Percentiles rank a stretch among this genome's conserved stretches.
Conservation (phyloP, 2,329 filamentous ascomycete genomes). For the Fonsecaea pugnacius region DNA sequence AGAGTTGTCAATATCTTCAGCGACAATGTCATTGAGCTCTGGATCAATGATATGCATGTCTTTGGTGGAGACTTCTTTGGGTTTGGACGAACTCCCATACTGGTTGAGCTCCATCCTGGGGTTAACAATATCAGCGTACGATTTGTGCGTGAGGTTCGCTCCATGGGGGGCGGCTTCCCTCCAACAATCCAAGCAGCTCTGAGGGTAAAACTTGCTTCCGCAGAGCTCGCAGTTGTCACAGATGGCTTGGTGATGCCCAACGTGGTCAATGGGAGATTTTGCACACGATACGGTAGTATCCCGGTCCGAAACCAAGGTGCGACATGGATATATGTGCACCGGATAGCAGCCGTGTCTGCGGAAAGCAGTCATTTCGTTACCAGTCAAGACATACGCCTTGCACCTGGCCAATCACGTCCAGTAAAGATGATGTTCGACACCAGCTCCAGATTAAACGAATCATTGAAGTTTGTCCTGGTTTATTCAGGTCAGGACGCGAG, state of each 20-base stretch:
- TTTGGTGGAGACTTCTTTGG: slow-evolving; percentile 64
- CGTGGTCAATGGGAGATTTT: slow-evolving; percentile 54
- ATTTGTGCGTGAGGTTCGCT: slow-evolving; percentile 61
- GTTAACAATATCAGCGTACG: slow-evolving; percentile 58
- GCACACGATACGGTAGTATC: slow-evolving; percentile 47
- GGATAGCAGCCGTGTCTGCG: slow-evolving; percentile 1
- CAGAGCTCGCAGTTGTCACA: slow-evolving; percentile 41
- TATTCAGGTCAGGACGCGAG: slow-evolving; percentile 11
- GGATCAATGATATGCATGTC: slow-evolving; percentile 56
- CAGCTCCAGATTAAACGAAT: slow-evolving; percentile 2
- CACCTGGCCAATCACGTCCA: slow-evolving; percentile 44
- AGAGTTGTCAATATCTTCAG: slow-evolving; percentile 51
- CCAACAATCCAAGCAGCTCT: slow-evolving; percentile 53
- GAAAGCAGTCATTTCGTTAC: slow-evolving; percentile 10
- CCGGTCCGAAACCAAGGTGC: slow-evolving; percentile 28
- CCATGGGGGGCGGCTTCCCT: slow-evolving; percentile 57
- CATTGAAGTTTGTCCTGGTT: slow-evolving; percentile 16
- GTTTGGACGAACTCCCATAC: slow-evolving; percentile 55
- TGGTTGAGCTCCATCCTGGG: slow-evolving; percentile 57
- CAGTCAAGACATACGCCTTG: slow-evolving; percentile 22
- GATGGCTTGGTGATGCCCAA: slow-evolving; percentile 55
- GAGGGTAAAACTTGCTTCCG: slow-evolving; percentile 39
- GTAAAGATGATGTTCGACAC: slow-evolving; percentile 31
- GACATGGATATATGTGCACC: slow-evolving; percentile 24
- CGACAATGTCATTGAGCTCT: slow-evolving; percentile 58